Percentiles rank a stretch among this genome's conserved stretches.
phyloP scores from a whole-genome alignment of 1,284 basidiomycete genomes.

The Ceratobasidium sp. region DNA sequence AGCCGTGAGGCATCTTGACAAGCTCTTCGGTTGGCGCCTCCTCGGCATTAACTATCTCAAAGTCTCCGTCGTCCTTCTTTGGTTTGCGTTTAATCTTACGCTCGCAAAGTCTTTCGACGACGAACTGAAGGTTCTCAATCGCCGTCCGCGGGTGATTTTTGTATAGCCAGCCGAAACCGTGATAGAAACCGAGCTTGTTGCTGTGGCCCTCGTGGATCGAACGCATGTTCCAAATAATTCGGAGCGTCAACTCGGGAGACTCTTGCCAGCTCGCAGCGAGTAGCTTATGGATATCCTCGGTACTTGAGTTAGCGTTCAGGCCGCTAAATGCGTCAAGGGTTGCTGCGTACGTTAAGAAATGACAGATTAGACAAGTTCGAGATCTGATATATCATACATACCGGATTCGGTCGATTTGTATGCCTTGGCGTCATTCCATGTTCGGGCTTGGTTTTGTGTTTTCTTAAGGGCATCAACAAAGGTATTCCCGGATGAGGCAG shows the following conservation, averaged over 20 bases:
- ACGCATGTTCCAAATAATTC: conserved; percentile 68
- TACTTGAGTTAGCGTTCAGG: conserved; percentile 46
- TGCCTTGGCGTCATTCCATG: conserved; percentile 33
- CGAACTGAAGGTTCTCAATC: conserved; percentile 63
- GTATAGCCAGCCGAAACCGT: conserved; percentile 70
- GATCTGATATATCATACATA: background rate
- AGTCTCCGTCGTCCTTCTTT: conserved; percentile 44
- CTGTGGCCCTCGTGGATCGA: conserved; percentile 69
- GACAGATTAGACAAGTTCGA: background rate
- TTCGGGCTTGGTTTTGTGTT: conserved; percentile 36
- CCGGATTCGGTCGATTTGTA: conserved; percentile 31
- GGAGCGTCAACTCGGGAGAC: conserved; percentile 63
- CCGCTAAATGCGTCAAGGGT: conserved; percentile 44
- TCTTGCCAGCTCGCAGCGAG: conserved; percentile 64
- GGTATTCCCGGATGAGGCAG: conserved; percentile 4
- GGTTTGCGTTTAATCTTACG: conserved; percentile 49
- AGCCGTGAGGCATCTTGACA: conserved; percentile 61
- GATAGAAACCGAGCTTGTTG: conserved; percentile 64
- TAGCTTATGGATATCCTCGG: conserved; percentile 50
- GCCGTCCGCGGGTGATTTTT: conserved; percentile 72
- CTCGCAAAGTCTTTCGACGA: conserved; percentile 62
- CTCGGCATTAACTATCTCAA: conserved; percentile 37
- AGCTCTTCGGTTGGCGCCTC: conserved; percentile 48
- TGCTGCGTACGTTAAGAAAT: background rate
- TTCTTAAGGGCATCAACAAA: conserved; percentile 29